Evolutionary conservation across 305 asterid species (phyloP), one percentile per base, ranked within the genome.

Genomic region (Lippia alba): DNA sequence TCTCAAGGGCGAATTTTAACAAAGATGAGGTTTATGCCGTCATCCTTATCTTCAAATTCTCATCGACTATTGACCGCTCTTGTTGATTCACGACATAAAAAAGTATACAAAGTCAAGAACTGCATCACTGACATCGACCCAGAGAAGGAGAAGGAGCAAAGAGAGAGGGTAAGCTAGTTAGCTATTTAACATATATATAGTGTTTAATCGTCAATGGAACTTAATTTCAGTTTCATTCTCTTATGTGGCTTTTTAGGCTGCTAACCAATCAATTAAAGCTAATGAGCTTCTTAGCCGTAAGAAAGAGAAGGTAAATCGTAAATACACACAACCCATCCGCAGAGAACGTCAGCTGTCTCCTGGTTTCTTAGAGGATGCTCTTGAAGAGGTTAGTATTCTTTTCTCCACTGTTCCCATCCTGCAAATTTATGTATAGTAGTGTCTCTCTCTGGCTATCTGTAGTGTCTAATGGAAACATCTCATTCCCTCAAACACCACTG

Each of bases 21-120:
- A 18, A 95, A 95, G 84, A 92, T 95, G 98, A 83, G 94, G 85
- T 92, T 92, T 81, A 95, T 95, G 98, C 99, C 99, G 36, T 95
- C 99, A 5, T 95, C 99, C 46, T 86, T 95, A 69, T 66, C 94
- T 62, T 95, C 99, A 46, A 92, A 90, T 68, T 95, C 99, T 40
- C 99, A 95, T 80, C 85, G 97, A 49, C 70, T 95, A 71, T 82
- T 95, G 85, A 92, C 99, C 75, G 99, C 99, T 64, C 89, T 95
- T 39, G 98, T 95, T 69, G 99, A 92, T 83, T 95, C 99, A 40
- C 94, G 98, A 12, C 96, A 92, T 87, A 95, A 91, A 81, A 95
- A 95, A 81, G 96, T 86, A 32, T 90, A 81, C 82, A 95, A 85
- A 82, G 95, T 95, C 66, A 95, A 95, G 88, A 95, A 92, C 82